These are phyloP conservation scores for Saccharomycopsis olivae DNA, from an alignment of 805 yeast genomes.

Conservation along the genomic window DNA sequence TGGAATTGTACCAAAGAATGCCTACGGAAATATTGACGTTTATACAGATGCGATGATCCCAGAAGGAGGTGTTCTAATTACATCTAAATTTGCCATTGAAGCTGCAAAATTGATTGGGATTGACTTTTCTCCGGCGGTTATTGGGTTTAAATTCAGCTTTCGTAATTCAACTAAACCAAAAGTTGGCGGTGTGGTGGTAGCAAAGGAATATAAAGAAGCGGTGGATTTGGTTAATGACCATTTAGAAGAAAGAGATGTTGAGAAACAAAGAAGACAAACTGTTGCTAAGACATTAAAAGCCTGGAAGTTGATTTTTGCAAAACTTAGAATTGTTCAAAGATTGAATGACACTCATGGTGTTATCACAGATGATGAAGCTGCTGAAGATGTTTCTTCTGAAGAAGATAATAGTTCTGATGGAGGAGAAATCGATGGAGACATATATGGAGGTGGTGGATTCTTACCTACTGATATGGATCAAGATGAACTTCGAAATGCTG, in stretches of 20 bases:
- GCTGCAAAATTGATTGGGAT: constrained; percentile 66
- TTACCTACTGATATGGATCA: constrained; percentile 16
- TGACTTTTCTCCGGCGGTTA: constrained; percentile 81
- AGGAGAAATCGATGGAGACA: constrained; percentile 1
- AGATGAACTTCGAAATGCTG: constrained; percentile 4
- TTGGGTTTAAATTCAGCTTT: constrained; percentile 67
- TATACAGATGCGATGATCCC: constrained; percentile 80
- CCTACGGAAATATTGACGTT: constrained; percentile 76
- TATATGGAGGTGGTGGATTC: constrained; percentile 17
- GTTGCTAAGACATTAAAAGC: constrained; percentile 41
- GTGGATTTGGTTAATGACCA: constrained; percentile 39
- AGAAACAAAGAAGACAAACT: constrained; percentile 31
- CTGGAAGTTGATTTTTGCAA: constrained; percentile 45
- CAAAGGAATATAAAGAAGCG: constrained; percentile 50
- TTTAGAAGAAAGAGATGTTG: constrained; percentile 37
- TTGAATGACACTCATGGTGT: constrained; percentile 40
- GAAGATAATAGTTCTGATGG: constrained; percentile 19
- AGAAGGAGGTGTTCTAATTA: constrained; percentile 54
- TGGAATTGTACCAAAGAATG: constrained; percentile 65
- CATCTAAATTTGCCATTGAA: constrained; percentile 40
- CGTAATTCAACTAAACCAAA: constrained; percentile 45
- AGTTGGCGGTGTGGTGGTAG: constrained; percentile 69
- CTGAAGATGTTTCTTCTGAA: constrained; percentile 19
- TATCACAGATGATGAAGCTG: constrained; percentile 21
- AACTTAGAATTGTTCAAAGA: constrained; percentile 36